These are phyloP conservation scores for Xylaria sp. DNA, from an alignment of 2,329 filamentous ascomycete species.

Conservation along the genomic window DNA sequence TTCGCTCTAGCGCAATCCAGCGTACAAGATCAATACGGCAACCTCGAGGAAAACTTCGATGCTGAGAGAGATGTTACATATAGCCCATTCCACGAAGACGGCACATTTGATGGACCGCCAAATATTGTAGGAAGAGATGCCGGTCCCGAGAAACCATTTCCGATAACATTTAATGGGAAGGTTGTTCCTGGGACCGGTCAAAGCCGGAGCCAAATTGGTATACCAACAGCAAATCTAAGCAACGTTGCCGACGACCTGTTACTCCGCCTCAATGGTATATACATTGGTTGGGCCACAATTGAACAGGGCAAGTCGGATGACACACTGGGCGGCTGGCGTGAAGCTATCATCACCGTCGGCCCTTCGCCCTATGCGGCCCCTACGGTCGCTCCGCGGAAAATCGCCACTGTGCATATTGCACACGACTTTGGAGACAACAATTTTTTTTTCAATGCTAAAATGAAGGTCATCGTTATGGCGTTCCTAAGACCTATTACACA, in stretches of 20 bases:
- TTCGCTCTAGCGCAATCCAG: constrained; percentile 52
- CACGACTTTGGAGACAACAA: constrained; percentile 58
- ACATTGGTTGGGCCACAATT: constrained; percentile 71
- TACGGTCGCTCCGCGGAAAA: constrained; percentile 59
- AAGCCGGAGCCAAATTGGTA: constrained; percentile 43
- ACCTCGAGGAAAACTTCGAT: constrained; percentile 53
- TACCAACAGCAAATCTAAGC: constrained; percentile 65
- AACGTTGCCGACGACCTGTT: constrained; percentile 63
- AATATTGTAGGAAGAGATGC: constrained; percentile 58
- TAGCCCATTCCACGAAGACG: constrained; percentile 50
- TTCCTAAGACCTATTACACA: constrained; percentile 59
- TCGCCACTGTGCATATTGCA: constrained; percentile 65
- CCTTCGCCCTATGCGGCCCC: constrained; percentile 59
- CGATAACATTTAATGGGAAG: constrained; percentile 61
- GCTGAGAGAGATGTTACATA: constrained; percentile 50
- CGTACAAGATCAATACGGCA: constrained; percentile 48
- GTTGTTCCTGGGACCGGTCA: constrained; percentile 58
- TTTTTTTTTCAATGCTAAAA: constrained; percentile 54
- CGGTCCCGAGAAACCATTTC: constrained; percentile 65
- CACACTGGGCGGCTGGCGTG: constrained; percentile 62
- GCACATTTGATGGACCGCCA: constrained; percentile 49
- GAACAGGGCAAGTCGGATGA: constrained; percentile 50
- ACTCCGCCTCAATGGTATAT: constrained; percentile 67
- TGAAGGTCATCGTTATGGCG: constrained; percentile 69
- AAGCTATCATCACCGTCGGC: constrained; percentile 67